Base-by-base conservation (phyloP, 371 early-diverging fungal genomes). In the Chytridium lagenaria region DNA sequence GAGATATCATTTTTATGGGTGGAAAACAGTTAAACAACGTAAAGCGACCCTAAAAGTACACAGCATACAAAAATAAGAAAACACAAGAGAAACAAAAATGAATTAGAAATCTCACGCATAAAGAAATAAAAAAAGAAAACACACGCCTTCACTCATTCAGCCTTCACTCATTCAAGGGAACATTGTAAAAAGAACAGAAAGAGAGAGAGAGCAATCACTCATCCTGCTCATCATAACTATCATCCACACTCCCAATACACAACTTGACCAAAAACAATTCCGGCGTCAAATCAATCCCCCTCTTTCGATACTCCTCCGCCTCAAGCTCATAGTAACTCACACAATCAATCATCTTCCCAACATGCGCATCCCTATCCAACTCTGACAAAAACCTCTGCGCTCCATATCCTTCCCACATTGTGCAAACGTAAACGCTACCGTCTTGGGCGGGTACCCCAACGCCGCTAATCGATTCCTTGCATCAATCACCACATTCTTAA, bases 391-490 rank as follows among this genome's bases (percentile, higher is more conserved):
- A 77, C 67, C 44, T 37, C 64, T 77, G 78, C 2, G 78, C 78
- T 37, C 50, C 67, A 15, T 50, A 55, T 77, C 78, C 33, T 61
- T 73, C 0, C 78, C 78, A 52, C 73, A 70, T 36, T 77, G 78
- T 2, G 67, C 78, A 59, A 77, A 67, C 67, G 72, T 69, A 49
- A 70, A 63, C 39, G 71, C 73, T 34, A 70, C 57, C 1, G 71
- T 70, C 34, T 63, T 49, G 2, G 68, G 40, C 1, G 55, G 74
- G 71, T 68, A 77, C 31, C 74, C 68, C 28, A 74, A 51, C 37
- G 19, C 10, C 19, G 28, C 2, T 1, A 77, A 68, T 2, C 49
- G 39, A 1, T 59, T 61, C 65, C 64, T 69, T 34, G 68, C 61
- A 33, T 51, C 49, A n/a, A 28, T 2, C 26, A 80, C 69, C 7